Conservation (phyloP, 2,329 filamentous ascomycete genomes). For the Pestalotiopsis sp. region DNA sequence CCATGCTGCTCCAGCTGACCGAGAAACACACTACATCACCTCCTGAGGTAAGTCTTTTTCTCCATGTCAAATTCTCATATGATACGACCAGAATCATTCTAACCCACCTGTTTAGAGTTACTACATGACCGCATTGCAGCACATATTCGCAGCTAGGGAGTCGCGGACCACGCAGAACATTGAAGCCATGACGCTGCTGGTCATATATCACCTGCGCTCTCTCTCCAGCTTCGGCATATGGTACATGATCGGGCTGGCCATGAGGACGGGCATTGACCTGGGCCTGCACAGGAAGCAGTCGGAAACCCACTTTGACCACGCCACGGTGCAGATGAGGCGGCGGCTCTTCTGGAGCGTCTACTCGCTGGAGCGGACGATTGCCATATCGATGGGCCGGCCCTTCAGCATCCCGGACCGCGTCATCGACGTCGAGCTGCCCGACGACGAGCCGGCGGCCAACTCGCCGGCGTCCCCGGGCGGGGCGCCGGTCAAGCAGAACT, state of each 20-base stretch:
- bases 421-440: constrained; percentile 51
- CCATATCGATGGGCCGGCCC: constrained; percentile 51
- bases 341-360: constrained; percentile 56
- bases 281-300: constrained; percentile 51
- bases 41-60: constrained; percentile 37
- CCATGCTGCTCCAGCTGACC: constrained; percentile 49
- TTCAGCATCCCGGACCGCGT: constrained; percentile 53
- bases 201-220: constrained; percentile 53
- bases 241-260: constrained; percentile 57
- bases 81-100: neutral
- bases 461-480: constrained; percentile 25
- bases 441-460: constrained; percentile 31
- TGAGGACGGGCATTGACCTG: constrained; percentile 55
- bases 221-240: constrained; percentile 53
- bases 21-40: constrained; percentile 42
- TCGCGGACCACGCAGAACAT: constrained; percentile 52
- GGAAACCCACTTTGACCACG: constrained; percentile 41
- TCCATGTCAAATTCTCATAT: neutral
- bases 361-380: constrained; percentile 50
- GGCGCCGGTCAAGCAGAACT: constrained; percentile 28
- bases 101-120: constrained; percentile 37
- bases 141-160: constrained; percentile 50
- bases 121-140: constrained; percentile 50
- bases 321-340: constrained; percentile 45
- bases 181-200: constrained; percentile 53